Conservation (phyloP, 2,329 filamentous ascomycete genomes). For the Penicillium janthinellum region DNA sequence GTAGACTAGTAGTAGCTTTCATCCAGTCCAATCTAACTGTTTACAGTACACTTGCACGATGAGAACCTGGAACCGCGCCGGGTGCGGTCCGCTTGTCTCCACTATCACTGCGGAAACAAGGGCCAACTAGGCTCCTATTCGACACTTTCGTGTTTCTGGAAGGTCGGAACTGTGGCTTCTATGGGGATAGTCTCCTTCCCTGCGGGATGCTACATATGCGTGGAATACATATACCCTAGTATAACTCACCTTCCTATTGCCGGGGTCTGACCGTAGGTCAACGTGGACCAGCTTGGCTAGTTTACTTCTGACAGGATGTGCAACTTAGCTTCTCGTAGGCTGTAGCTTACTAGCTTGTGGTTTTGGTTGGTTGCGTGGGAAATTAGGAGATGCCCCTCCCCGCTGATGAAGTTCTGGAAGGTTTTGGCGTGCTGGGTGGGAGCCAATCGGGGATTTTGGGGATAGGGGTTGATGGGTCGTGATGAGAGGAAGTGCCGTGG, state of each 20-base stretch:
- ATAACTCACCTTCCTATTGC: not conserved
- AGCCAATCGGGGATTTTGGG: conserved; percentile 3
- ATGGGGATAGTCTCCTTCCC: conserved; percentile 1
- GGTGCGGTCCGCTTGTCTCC: conserved; percentile 4
- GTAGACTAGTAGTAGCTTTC: not conserved
- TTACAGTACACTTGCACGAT: not conserved
- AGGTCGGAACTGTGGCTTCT: conserved; percentile 12
- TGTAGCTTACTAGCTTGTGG: not conserved
- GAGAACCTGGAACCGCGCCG: not conserved
- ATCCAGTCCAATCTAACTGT: not conserved
- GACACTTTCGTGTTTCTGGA: conserved; percentile 19
- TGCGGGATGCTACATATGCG: not conserved
- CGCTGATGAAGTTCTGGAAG: conserved; percentile 5
- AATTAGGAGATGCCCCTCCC: not conserved
- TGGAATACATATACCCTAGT: not conserved
- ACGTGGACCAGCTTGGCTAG: conserved; percentile 2
- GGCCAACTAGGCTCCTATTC: conserved; percentile 1
- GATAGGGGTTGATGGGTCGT: not conserved
- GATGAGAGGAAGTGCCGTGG: not conserved
- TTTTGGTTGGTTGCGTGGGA: not conserved
- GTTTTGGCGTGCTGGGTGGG: not conserved
- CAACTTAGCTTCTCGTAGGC: not conserved
- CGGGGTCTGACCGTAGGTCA: not conserved
- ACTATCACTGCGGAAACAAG: conserved; percentile 8
- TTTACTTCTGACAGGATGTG: conserved; percentile 8